phyloP scores from a whole-genome alignment of 2,329 filamentous ascomycete species.

The Zymoseptoria tritici region DNA sequence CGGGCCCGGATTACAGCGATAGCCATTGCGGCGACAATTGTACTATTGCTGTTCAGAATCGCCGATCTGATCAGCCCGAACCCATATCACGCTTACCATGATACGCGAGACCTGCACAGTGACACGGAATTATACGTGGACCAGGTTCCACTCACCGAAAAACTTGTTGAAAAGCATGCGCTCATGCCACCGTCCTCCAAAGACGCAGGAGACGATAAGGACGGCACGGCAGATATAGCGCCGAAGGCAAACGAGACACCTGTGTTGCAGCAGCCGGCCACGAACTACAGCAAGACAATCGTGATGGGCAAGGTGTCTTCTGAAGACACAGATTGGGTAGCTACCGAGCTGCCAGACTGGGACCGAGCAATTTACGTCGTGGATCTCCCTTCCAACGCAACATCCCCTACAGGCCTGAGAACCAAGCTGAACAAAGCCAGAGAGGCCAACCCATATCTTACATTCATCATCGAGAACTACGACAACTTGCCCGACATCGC shows the following conservation, averaged over 20 bases:
- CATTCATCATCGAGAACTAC: constrained; percentile 42
- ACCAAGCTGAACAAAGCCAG: constrained; percentile 35
- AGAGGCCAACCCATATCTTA: constrained; percentile 42
- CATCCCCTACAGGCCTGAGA: constrained; percentile 14
- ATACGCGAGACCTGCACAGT: not conserved
- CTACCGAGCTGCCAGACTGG: constrained; percentile 41
- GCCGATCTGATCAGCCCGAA: not conserved
- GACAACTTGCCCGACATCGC: constrained; percentile 25
- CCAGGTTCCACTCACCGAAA: not conserved
- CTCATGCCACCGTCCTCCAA: not conserved
- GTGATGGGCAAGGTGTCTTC: constrained; percentile 38
- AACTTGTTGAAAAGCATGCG: not conserved
- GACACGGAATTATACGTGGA: not conserved
- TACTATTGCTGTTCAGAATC: not conserved
- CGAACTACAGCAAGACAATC: constrained; percentile 19
- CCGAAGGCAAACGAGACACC: not conserved
- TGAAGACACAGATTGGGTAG: constrained; percentile 41
- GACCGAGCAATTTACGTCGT: constrained; percentile 40
- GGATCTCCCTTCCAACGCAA: constrained; percentile 28
- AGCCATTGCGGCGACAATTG: not conserved
- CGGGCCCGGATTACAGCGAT: not conserved
- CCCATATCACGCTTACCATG: not conserved
- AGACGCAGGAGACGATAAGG: not conserved
- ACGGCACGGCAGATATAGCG: too few species aligned
- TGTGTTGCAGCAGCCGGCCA: not conserved